phyloP scores from a whole-genome alignment of 345 rosid genomes.

The Brassica nigra region DNA sequence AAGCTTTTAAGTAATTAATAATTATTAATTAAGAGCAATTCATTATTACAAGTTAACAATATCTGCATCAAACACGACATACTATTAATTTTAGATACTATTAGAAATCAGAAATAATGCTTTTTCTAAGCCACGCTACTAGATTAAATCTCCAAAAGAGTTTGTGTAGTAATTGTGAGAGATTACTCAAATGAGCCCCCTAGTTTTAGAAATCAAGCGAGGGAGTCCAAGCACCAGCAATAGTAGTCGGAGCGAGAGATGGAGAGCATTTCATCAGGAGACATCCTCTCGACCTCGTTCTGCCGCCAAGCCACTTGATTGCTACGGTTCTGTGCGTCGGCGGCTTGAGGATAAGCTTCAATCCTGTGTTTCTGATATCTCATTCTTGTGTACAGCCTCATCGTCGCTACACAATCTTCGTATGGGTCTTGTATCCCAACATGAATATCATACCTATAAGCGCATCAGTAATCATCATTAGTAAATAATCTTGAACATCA shows the following conservation, averaged over 20 bases:
- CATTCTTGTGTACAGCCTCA: slow-evolving; percentile 94
- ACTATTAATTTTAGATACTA: slow-evolving; percentile 8
- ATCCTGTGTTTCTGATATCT: slow-evolving; percentile 60
- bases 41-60: slow-evolving; percentile 3
- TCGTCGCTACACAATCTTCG: slow-evolving; percentile 83
- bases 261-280: slow-evolving; percentile 65
- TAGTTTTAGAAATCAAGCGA: slow-evolving; percentile 15
- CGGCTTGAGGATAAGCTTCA: slow-evolving; percentile 66
- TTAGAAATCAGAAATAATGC: background rate
- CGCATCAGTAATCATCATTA: background rate
- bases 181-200: background rate
- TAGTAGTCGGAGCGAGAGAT: slow-evolving; percentile 83
- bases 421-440: slow-evolving; percentile 75
- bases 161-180: background rate
- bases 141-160: background rate
- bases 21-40: slow-evolving; percentile 7
- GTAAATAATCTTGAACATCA: background rate
- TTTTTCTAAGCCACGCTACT: slow-evolving; percentile 1
- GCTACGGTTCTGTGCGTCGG: slow-evolving; percentile 76
- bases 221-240: slow-evolving; percentile 90
- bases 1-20: background rate
- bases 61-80: background rate
- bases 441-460: slow-evolving; percentile 73
- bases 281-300: slow-evolving; percentile 78
- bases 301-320: slow-evolving; percentile 80